Conservation (phyloP, 1,284 basidiomycete species). For the Pseudozyma thailandica region DNA sequence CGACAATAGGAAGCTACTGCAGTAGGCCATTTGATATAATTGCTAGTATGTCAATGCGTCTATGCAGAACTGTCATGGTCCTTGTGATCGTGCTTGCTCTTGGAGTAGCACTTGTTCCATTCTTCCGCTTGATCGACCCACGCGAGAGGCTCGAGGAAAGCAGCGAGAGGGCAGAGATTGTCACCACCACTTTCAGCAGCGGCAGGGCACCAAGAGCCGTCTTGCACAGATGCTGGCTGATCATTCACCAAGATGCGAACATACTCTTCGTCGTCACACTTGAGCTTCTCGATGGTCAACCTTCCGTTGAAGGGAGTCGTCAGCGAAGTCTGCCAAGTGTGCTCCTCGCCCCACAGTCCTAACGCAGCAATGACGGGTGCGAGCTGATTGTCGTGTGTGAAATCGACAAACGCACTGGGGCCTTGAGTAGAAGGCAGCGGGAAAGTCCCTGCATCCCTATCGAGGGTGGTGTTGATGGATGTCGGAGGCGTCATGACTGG, state of each 20-base stretch:
- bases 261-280: constrained; percentile 18
- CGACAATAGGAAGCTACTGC: background rate
- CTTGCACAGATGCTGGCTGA: constrained; percentile 6
- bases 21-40: too few relatives aligned
- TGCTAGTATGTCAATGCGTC: too few relatives aligned
- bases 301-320: constrained; percentile 43
- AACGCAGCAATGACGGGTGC: constrained; percentile 43
- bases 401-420: constrained; percentile 34
- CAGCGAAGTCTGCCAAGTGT: constrained; percentile 25
- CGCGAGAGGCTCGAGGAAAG: constrained; percentile 17
- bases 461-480: constrained; percentile 48
- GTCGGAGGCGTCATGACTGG: constrained; percentile 38
- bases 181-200: background rate
- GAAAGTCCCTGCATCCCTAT: constrained; percentile 15
- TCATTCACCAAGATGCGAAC: constrained; percentile 38
- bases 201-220: constrained; percentile 23
- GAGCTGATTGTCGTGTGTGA: constrained; percentile 52
- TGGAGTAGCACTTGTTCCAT: constrained; percentile 43
- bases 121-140: constrained; percentile 37
- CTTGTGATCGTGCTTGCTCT: background rate
- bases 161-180: constrained; percentile 23
- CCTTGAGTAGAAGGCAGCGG: constrained; percentile 20
- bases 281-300: constrained; percentile 34
- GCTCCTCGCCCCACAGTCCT: constrained; percentile 12
- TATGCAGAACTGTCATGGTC: background rate